phyloP scores from a whole-genome alignment of 441 rosid species.

The Adansonia grandidieri region DNA sequence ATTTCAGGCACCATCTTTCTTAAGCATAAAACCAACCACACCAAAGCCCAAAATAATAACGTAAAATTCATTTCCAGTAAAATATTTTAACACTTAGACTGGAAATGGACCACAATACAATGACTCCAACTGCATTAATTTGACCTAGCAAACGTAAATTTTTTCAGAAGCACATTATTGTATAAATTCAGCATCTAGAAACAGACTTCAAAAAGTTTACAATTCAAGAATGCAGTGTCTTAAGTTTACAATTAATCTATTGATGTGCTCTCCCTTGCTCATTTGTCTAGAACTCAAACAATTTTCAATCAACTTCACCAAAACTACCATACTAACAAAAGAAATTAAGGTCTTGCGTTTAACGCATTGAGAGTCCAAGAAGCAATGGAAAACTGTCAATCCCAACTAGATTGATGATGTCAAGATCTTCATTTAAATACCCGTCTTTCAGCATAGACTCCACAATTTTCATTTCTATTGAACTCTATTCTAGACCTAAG shows the following conservation, averaged over 20 bases:
- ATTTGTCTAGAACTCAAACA: not conserved
- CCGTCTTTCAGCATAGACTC: not conserved
- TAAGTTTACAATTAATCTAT: not conserved
- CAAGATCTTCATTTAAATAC: not conserved
- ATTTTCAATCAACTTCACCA: not conserved
- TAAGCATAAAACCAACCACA: not conserved
- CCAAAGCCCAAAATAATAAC: not conserved
- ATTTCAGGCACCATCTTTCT: not conserved
- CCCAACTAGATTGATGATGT: not conserved
- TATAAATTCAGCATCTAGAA: not conserved
- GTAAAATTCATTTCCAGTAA: not conserved
- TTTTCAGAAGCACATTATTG: not conserved
- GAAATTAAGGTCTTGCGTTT: not conserved
- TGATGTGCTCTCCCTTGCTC: not conserved
- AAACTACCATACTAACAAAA: not conserved
- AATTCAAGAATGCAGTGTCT: not conserved
- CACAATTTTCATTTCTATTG: not conserved
- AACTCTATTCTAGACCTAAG: not conserved
- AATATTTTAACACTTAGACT: not conserved
- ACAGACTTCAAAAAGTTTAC: not conserved
- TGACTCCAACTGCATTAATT: not conserved
- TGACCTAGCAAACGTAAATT: not conserved
- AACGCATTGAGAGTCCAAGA: not conserved
- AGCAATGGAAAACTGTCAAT: not conserved
- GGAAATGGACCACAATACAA: not conserved